phyloP scores from a whole-genome alignment of 2,329 filamentous ascomycete species.

The Xylaria sp. region DNA sequence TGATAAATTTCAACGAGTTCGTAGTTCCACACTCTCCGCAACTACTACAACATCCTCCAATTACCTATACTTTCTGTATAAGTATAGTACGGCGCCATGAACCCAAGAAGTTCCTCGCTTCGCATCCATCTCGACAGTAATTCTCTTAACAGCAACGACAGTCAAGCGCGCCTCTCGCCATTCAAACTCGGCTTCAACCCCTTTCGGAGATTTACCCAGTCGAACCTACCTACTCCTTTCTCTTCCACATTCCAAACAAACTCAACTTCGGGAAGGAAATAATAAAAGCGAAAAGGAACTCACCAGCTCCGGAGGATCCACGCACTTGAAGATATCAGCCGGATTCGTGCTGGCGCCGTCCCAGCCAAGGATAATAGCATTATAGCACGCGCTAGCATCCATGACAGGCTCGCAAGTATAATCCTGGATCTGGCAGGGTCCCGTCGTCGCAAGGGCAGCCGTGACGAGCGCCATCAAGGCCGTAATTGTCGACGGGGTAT shows the following conservation, averaged over 20 bases:
- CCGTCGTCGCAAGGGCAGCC: slow-evolving; percentile 27
- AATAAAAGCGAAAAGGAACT: too few species aligned
- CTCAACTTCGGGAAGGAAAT: too few species aligned
- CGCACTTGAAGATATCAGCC: slow-evolving; percentile 37
- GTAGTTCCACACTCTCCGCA: neutral
- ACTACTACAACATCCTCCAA: neutral
- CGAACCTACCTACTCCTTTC: too few species aligned
- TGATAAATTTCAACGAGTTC: neutral
- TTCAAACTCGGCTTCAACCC: too few species aligned
- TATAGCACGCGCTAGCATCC: slow-evolving; percentile 35
- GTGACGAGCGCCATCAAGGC: slow-evolving; percentile 18
- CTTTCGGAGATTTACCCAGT: too few species aligned
- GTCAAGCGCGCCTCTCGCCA: too few species aligned
- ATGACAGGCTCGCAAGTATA: slow-evolving; percentile 37
- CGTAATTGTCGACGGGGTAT: neutral
- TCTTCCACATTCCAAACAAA: too few species aligned
- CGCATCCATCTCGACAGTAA: too few species aligned
- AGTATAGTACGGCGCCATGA: neutral
- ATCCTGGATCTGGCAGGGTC: slow-evolving; percentile 32
- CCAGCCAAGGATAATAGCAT: slow-evolving; percentile 38
- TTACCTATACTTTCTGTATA: neutral
- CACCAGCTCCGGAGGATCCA: slow-evolving; percentile 35
- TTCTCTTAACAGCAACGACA: too few species aligned
- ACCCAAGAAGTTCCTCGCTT: too few species aligned
- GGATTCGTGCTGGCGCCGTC: slow-evolving; percentile 34